Base-by-base conservation (phyloP, 1,284 basidiomycete genomes). In the Mycena citricolor region DNA sequence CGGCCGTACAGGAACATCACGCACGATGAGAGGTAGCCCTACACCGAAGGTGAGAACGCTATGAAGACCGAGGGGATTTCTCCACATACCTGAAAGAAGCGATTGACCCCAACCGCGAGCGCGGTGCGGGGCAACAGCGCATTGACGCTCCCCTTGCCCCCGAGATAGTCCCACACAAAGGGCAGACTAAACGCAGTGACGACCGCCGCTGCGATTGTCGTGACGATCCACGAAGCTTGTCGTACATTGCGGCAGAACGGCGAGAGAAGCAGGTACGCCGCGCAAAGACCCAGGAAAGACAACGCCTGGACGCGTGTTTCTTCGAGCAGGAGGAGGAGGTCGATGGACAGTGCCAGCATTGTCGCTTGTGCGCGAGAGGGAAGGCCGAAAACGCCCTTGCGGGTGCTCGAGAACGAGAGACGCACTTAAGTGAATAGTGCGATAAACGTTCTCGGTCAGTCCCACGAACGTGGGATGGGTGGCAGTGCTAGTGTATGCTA, bases 181-280 rank as follows among this genome's bases (percentile, higher is more conserved):
- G 79, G 79, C 5, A 81, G 39, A 34, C 73, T 73, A 22, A 56
- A 54, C 7, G 69, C 10, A 7, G 72, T 71, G 74, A 81, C 79
- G 24, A 57, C 38, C 2, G 53, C 54, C 30, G 71, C 70, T 5
- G 73, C 67, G 23, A 73, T 47, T 1, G 69, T 60, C 1, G 79
- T 77, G 25, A 83, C 64, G 36, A 83, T 59, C 71, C 81, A 83
- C 33, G 79, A 67, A 14, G 63, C 60, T 51, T 76, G 68, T 52
- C 76, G 76, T 32, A 61, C 39, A 2, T 64, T 65, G 3, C 61
- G 37, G 55, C 69, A 75, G 23, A 32, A 42, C 0, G 62, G 58
- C 0, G 67, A 57, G 19, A 71, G 49, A n/a, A 64, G 1, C 35
- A 60, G 47, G 60, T 75, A 79, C 2, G 59, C 31, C 17, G 39